phyloP scores from a whole-genome alignment of 176 grass and related monocot genomes.

The Lolium multiflorum region DNA sequence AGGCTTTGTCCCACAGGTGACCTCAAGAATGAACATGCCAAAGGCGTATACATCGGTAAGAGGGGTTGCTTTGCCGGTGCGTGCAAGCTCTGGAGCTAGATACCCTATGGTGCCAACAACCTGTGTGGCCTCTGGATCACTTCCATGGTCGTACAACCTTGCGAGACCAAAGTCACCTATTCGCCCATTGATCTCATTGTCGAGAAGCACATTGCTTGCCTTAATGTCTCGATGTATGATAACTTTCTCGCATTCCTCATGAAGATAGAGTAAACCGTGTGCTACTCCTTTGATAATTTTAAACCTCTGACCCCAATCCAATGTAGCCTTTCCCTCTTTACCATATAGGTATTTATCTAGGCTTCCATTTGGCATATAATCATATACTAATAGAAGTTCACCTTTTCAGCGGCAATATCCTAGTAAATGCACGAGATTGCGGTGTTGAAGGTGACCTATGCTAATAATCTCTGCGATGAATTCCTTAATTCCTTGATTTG shows the following conservation, averaged over 20 bases:
- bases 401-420: conserved; percentile 4
- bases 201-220: conserved; percentile 22
- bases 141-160: conserved; percentile 17
- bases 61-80: conserved; percentile 8
- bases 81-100: conserved; percentile 23
- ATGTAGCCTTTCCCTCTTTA: conserved; percentile 11
- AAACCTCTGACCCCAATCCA: background rate
- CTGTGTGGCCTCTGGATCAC: conserved; percentile 7
- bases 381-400: conserved; percentile 9
- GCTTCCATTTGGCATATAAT: conserved; percentile 22
- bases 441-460: conserved; percentile 12
- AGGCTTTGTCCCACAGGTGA: conserved; percentile 1
- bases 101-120: conserved; percentile 19
- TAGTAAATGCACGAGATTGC: conserved; percentile 11
- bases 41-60: background rate
- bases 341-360: conserved; percentile 21
- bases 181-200: background rate
- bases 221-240: conserved; percentile 18
- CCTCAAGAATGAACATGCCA: conserved; percentile 9
- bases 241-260: conserved; percentile 3
- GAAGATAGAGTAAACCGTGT: background rate
- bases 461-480: conserved; percentile 7
- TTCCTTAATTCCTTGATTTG: conserved; percentile 19
- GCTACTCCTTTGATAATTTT: conserved; percentile 13
- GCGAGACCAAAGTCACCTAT: conserved; percentile 21